A percentile compares a stretch with the other conserved stretches of the same genome.
Evolutionary conservation across 202 grass and related monocot genomes (phyloP).

Genomic region (Schoenoplectus triqueter): DNA sequence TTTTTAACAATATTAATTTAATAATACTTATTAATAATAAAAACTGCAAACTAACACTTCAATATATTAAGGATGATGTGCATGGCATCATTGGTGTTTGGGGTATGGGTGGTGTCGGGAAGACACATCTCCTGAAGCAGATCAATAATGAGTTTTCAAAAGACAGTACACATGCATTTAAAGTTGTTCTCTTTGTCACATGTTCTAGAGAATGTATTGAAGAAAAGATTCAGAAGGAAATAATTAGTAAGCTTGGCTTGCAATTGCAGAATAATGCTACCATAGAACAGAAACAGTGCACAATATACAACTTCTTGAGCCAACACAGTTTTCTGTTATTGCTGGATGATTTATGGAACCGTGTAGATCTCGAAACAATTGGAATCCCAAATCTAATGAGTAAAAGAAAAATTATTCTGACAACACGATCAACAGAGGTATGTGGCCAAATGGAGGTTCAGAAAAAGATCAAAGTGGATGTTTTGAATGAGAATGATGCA

Average conservation of each 20-base stretch:
- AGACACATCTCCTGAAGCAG: slow-evolving; percentile 38
- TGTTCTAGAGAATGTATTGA: slow-evolving; percentile 49
- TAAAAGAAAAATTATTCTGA: slow-evolving; percentile 52
- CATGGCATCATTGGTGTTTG: slow-evolving; percentile 43
- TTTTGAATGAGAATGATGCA: slow-evolving; percentile 47
- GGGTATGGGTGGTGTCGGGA: neutral
- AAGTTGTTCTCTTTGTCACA: slow-evolving; percentile 52
- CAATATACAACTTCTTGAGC: slow-evolving; percentile 50
- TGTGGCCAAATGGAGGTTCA: slow-evolving; percentile 55
- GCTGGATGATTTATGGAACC: slow-evolving; percentile 59
- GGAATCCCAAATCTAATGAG: slow-evolving; percentile 38
- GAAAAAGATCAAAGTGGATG: slow-evolving; percentile 52
- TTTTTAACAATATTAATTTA: too few species aligned
- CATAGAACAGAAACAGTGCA: slow-evolving; percentile 45
- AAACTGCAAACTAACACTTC: slow-evolving; percentile 5
- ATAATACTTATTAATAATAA: too few species aligned
- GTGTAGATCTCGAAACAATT: slow-evolving; percentile 50
- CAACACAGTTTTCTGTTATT: slow-evolving; percentile 62
- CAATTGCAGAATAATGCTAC: slow-evolving; percentile 20
- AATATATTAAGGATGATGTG: neutral
- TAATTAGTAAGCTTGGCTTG: slow-evolving; percentile 43
- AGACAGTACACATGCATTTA: neutral
- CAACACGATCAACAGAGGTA: slow-evolving; percentile 43
- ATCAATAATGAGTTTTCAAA: neutral
- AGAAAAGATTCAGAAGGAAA: slow-evolving; percentile 53